Evolutionary conservation across 768 basidiomycete genomes (phyloP).

Genomic region (Tricholoma saponaceum): DNA sequence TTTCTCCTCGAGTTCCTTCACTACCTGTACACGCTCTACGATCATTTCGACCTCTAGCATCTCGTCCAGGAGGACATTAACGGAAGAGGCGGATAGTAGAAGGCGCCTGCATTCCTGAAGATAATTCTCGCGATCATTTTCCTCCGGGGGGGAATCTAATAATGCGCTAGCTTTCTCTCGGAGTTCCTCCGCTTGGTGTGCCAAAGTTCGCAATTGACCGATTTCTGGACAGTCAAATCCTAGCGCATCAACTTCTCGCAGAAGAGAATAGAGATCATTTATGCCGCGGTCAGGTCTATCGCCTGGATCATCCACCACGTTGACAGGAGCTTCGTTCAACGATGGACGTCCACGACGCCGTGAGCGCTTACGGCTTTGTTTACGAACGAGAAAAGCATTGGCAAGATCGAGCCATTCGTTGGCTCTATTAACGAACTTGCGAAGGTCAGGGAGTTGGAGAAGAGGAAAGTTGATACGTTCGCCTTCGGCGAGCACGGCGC

Average conservation of each 20-base stretch:
- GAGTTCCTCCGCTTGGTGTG: conserved; percentile 61
- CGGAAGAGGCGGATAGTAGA: conserved; percentile 62
- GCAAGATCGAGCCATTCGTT: conserved; percentile 89
- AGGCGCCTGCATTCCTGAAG: conserved; percentile 70
- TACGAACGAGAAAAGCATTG: conserved; percentile 73
- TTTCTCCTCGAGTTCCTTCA: conserved; percentile 71
- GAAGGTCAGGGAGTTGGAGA: conserved; percentile 65
- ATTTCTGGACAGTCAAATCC: conserved; percentile 88
- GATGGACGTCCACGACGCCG: conserved; percentile 55
- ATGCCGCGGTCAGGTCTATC: conserved; percentile 71
- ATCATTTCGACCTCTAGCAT: conserved; percentile 74
- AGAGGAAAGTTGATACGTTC: conserved; percentile 79
- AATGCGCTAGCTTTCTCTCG: conserved; percentile 51
- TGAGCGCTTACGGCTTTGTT: conserved; percentile 76
- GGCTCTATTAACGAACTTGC: conserved; percentile 75
- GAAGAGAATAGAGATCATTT: conserved; percentile 63
- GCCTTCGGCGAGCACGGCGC: conserved; percentile 82
- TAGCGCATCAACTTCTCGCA: conserved; percentile 69
- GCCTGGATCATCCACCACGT: conserved; percentile 47
- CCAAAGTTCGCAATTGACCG: conserved; percentile 45
- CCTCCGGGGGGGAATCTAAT: conserved; percentile 38
- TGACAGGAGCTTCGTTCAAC: conserved; percentile 28
- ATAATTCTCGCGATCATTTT: conserved; percentile 48
- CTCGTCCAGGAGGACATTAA: conserved; percentile 85
- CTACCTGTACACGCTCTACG: conserved; percentile 72